Conservation (phyloP, 352 stramenopile genomes). For the Porosira glacialis region DNA sequence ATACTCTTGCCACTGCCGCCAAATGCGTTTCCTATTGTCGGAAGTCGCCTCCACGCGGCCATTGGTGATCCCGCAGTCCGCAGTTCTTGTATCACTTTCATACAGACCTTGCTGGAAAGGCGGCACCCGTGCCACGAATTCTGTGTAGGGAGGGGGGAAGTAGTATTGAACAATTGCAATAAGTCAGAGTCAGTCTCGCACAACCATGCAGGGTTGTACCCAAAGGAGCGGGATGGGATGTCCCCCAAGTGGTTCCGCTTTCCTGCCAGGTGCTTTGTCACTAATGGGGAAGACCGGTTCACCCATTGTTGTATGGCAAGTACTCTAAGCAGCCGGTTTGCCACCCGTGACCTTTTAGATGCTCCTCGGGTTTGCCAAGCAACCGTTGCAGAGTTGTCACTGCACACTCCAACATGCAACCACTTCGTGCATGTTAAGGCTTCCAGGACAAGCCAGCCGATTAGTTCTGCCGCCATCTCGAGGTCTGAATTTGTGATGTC, state of each 20-base stretch:
- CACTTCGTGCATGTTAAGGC: background rate
- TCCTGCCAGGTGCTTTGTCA: constrained; percentile 7
- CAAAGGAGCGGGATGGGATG: constrained; percentile 44
- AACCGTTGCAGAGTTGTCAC: constrained; percentile 11
- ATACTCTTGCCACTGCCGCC: constrained; percentile 12
- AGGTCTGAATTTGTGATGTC: constrained; percentile 12
- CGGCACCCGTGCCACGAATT: constrained; percentile 36
- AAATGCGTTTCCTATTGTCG: constrained; percentile 24
- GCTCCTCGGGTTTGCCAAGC: constrained; percentile 1
- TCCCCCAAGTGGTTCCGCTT: constrained; percentile 20
- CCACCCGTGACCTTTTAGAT: constrained; percentile 1
- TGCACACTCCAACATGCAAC: background rate
- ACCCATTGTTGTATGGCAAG: background rate
- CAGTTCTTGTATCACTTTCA: constrained; percentile 26
- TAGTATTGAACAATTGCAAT: constrained; percentile 19
- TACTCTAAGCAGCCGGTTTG: background rate
- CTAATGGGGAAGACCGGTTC: background rate
- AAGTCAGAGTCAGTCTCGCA: constrained; percentile 21
- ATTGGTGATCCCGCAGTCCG: constrained; percentile 22
- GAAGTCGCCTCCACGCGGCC: constrained; percentile 40
- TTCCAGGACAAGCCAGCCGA: constrained; percentile 9
- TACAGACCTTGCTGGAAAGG: constrained; percentile 19
- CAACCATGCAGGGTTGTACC: constrained; percentile 14
- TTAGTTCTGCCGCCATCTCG: background rate
- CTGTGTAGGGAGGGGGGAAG: constrained; percentile 33